Conservation (phyloP, 2,329 filamentous ascomycete species). For the Mollisiaceae sp. region DNA sequence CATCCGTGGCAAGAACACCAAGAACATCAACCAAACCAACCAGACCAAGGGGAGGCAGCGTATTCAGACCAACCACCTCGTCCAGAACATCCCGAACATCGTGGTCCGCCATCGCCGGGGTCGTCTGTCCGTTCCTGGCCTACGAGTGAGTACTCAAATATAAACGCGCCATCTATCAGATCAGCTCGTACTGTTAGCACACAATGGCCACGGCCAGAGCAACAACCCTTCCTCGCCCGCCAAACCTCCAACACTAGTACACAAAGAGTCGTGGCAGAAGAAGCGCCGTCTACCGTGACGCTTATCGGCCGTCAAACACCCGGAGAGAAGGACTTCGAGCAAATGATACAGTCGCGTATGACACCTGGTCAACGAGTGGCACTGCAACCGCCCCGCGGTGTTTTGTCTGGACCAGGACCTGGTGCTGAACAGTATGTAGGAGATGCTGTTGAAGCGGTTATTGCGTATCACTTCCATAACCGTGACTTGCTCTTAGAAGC, state of each 20-base stretch:
- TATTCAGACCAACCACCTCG: not conserved
- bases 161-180: not conserved
- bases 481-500: slow-evolving; percentile 35
- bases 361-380: not conserved
- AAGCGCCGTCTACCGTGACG: not conserved
- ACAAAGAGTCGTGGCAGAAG: not conserved
- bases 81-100: not conserved
- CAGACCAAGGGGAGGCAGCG: not conserved
- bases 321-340: not conserved
- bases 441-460: slow-evolving; percentile 21
- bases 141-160: not conserved
- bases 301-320: not conserved
- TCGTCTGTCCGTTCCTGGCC: not conserved
- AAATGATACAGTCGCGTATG: not conserved
- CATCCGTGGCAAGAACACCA: not conserved
- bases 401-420: not conserved
- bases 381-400: not conserved
- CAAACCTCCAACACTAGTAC: not conserved
- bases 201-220: not conserved
- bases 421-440: not conserved
- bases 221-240: not conserved
- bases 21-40: not conserved
- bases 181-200: not conserved
- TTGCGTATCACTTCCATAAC: slow-evolving; percentile 29
- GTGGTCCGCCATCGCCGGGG: not conserved